Evolutionary conservation across 2,329 filamentous ascomycete genomes (phyloP).

Genomic region (Pseudopithomyces maydicus): DNA sequence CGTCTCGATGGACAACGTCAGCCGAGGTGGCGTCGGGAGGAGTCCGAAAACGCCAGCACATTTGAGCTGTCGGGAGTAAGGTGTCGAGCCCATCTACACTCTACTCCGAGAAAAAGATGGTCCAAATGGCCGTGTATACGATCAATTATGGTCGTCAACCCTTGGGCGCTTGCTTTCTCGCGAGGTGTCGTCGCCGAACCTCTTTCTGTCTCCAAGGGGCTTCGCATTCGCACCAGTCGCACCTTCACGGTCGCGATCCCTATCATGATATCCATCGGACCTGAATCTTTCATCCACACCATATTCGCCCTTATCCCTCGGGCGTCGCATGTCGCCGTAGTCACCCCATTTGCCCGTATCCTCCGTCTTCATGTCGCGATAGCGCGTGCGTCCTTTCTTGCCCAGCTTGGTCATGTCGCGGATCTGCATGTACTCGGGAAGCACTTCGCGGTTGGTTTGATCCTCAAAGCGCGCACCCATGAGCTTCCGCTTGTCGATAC

Average conservation of each 20-base stretch:
- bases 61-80: too few relatives aligned
- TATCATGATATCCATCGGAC: conserved; percentile 60
- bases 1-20: too few relatives aligned
- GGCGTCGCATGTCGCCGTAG: conserved; percentile 56
- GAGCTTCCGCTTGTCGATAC: conserved; percentile 78
- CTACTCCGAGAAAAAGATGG: too few relatives aligned
- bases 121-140: too few relatives aligned
- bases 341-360: conserved; percentile 89
- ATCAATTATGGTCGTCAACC: conserved; percentile 39
- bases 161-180: conserved; percentile 52
- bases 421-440: conserved; percentile 91
- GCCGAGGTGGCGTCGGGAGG: too few relatives aligned
- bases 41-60: too few relatives aligned
- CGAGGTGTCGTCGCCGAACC: conserved; percentile 45
- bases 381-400: conserved; percentile 87
- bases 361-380: conserved; percentile 84
- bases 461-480: conserved; percentile 90
- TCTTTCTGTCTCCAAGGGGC: conserved; percentile 68
- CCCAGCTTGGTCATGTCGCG: conserved; percentile 93
- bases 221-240: conserved; percentile 73
- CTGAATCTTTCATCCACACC: conserved; percentile 70
- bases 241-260: conserved; percentile 46
- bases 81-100: too few relatives aligned
- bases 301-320: conserved; percentile 46
- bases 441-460: conserved; percentile 75